Evolutionary conservation across 345 rosid species (phyloP).

Genomic region (Linum trigynum): DNA sequence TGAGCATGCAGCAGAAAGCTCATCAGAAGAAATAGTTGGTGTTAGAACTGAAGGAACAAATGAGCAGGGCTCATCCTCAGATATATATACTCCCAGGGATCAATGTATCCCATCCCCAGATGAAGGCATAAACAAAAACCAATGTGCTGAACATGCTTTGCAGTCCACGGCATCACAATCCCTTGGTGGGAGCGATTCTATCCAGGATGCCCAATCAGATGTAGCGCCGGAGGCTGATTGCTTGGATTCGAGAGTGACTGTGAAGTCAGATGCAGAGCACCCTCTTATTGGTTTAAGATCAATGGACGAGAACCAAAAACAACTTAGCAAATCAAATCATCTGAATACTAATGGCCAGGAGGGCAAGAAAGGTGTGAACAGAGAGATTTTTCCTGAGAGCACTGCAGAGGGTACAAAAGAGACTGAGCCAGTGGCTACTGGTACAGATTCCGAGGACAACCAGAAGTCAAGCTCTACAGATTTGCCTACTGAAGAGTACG

Average conservation of each 20-base stretch:
- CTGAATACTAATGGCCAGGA: slow-evolving; percentile 15
- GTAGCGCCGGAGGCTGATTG: slow-evolving; percentile 16
- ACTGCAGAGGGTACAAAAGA: slow-evolving; percentile 14
- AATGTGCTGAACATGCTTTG: slow-evolving; percentile 10
- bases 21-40: slow-evolving; percentile 14
- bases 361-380: slow-evolving; percentile 18
- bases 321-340: slow-evolving; percentile 19
- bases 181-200: slow-evolving; percentile 12
- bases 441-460: slow-evolving; percentile 17
- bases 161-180: slow-evolving; percentile 16
- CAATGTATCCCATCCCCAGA: not conserved
- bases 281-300: slow-evolving; percentile 13
- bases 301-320: slow-evolving; percentile 16
- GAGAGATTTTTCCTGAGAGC: slow-evolving; percentile 18
- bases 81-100: not conserved
- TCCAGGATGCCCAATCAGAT: slow-evolving; percentile 14
- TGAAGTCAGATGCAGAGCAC: slow-evolving; percentile 19
- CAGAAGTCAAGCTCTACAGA: slow-evolving; percentile 19
- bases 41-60: slow-evolving; percentile 13
- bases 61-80: slow-evolving; percentile 6
- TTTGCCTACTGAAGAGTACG: slow-evolving; percentile 36
- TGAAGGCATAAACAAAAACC: slow-evolving; percentile 4
- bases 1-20: slow-evolving; percentile 9
- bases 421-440: slow-evolving; percentile 13
- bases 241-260: slow-evolving; percentile 10